Base-by-base conservation (phyloP, 2,329 filamentous ascomycete species). In the Sclerotinia minor region DNA sequence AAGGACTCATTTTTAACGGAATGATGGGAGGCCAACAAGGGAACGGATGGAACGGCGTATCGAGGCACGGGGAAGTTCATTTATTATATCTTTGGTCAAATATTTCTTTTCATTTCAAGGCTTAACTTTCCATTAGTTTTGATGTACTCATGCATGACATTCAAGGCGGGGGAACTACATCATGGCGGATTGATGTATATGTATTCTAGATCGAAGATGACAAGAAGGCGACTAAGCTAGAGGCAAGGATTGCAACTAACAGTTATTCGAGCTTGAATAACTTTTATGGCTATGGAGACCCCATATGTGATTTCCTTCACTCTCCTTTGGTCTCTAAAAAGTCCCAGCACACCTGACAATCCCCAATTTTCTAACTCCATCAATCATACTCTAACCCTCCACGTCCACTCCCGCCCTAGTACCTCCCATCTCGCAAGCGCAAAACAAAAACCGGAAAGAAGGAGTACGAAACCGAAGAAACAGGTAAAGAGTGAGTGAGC, bases 31-130 rank as follows among this genome's bases (percentile, higher is more conserved):
- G 59, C 9, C 11, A 61, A 26, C 45, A 63, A 26, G 45, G 59
- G 59, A 35, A 32, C 35, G 58, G 58, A 63, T 63, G 15, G 59
- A 32, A 63, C 50, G 45, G 59, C 29, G 59, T 63, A 50, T 26
- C 21, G 47, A 63, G 59, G n/a, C 29, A 61, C n/a, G 11, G 45
- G 47, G 21, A 50, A 50, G 45, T 32, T n/a, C 17, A 13, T 50
- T 38, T 50, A 45, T 38, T 50, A 38, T 38, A 63, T 24, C 45
- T 35, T 63, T 17, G 44, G 45, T 38, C 15, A 19, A 61, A 63
- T 32, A 63, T 63, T 50, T 50, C 45, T 50, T 63, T 38, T 41
- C 1, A n/a, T 15, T 63, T 15, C 9, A 21, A 15, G 15, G 17
- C 38, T 35, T 19, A 21, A 26, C 15, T 63, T 63, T 50, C 5